Evolutionary conservation across 306 rosid species (phyloP), one percentile per base, ranked within the genome.

Genomic region (Glycine soja): DNA sequence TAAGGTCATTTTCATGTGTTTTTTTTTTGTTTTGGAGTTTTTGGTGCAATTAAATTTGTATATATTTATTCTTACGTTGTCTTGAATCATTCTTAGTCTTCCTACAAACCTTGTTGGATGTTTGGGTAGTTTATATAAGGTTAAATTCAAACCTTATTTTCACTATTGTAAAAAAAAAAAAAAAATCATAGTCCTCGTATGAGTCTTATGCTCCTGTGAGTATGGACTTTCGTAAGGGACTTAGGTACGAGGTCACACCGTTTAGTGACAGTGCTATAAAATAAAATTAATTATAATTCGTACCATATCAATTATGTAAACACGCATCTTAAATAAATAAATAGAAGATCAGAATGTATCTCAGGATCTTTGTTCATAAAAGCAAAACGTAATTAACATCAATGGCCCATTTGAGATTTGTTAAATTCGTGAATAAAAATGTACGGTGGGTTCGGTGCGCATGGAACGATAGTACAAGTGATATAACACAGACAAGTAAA

Each of bases 401-500:
- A 43, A 18, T 38, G 68, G 12, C 51, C 51, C 65, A 59, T 59
- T 62, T 4, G 36, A 58, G 36, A 8, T 58, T 58, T 34, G 62
- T 56, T 6, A 16, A 16, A 53, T 13, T n/a, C 59, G 59, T n/a
- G 19, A 57, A 16, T 18, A 24, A 59, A 24, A 59, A 19, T 18
- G 38, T 59, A 10, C 38, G 5, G 10, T 30, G 12, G 14, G 15
- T 50, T 50, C 13, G 54, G 12, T 34, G 38, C 4, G 38, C 38
- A 34, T 34, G 38, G 38, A 34, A 34, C 4, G 38, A 34, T 3
- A 34, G 38, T 3, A 34, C 98, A 97, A 0, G 96, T 95, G 34
- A 88, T 69, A 86, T 95, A 86, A 24, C 30, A 93, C 99, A 2
- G 99, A 95, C 72, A 90, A 95, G 38, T 34, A 34, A 34, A 34